Base-by-base conservation (phyloP, 192 early-diverging fungal species). In the Entophlyctis helioformis region DNA sequence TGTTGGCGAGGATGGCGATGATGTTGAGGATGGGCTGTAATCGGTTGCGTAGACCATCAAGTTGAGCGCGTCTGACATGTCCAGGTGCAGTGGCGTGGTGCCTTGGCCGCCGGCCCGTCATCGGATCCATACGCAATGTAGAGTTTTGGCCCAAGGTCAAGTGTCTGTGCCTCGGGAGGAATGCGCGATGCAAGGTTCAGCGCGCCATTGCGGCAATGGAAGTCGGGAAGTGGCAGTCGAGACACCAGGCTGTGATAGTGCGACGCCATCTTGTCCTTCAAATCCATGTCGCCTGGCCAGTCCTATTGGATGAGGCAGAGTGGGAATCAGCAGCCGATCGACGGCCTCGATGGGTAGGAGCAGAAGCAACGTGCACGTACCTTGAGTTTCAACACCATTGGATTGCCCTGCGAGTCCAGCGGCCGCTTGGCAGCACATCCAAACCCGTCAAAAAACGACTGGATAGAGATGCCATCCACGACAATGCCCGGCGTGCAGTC, bases 61-160 rank as follows among this genome's bases (percentile, higher is more conserved):
- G 39, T 86, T 88, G 19, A 82, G 78, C 0, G 83, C 83, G 43
- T 88, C 83, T 3, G 86, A 71, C 67, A 85, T 80, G 50, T 88
- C 83, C 36, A 81, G 68, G 44, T 88, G 83, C 25, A 87, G 58
- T 32, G 81, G 81, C 0, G 83, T 87, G 1, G 80, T 88, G 31
- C 83, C 82, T 1, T 51, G 44, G 9, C 74, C 74, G 18, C 64
- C 54, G 2, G 57, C 47, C 49, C 50, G 10, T 45, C 47, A 16
- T 59, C 39, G 62, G 67, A 56, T 57, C 74, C 81, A 45, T 80
- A 81, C 0, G 80, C 80, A 36, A 75, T 76, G 51, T 83, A 84
- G 72, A 84, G 71, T 53, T 87, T 87, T 0, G 82, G 82, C 0
- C 84, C 84, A 2, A 87, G 60, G 35, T 87, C 81, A 0, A 79